Evolutionary conservation across 805 yeast genomes (phyloP), one percentile per base, ranked within the genome.

Genomic region (Hermanozyma aechmeae): DNA sequence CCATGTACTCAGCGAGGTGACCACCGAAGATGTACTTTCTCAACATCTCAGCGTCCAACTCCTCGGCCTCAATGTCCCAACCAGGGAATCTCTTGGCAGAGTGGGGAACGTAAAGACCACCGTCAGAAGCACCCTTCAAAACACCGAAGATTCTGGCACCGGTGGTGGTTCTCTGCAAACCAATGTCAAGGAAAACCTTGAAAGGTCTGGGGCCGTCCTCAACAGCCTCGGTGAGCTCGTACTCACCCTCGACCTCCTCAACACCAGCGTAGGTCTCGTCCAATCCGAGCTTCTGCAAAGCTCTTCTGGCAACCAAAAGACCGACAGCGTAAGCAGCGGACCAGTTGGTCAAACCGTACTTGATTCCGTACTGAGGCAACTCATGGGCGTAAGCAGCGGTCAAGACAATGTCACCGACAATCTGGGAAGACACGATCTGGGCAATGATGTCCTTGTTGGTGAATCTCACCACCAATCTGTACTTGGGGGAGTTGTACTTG

Each of bases 21-120:
- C 97, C 97, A 76, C 95, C 97, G 63, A 89, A 81, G 76, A 92
- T 92, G 94, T 92, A 92, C 72, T 84, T 85, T 85, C 96, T 85
- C 68, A 92, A 79, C 51, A 77, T 68, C 64, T 92, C 98, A 56
- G 96, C 85, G 63, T 92, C 98, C 56, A 92, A 79, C 74, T 92
- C 98, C 76, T 92, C 95, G 56, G 80, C 60, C 76, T 92, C 98
- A 57, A 89, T 84, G 70, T 92, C 98, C 94, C 89, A 92, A 74
- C 98, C 98, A 71, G 98, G 98, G 95, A 87, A 92, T 81, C 98
- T 87, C 79, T 87, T 87, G 62, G 95, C 83, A 54, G 95, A 85
- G 87, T 92, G 98, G 52, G 98, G 98, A 62, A 92, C 75, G 87
- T 82, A 85, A 58, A 92, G 76, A 57, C 98, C 98, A 83, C 98